phyloP scores from a whole-genome alignment of 202 grass and related monocot genomes.

The Carex arenaria region DNA sequence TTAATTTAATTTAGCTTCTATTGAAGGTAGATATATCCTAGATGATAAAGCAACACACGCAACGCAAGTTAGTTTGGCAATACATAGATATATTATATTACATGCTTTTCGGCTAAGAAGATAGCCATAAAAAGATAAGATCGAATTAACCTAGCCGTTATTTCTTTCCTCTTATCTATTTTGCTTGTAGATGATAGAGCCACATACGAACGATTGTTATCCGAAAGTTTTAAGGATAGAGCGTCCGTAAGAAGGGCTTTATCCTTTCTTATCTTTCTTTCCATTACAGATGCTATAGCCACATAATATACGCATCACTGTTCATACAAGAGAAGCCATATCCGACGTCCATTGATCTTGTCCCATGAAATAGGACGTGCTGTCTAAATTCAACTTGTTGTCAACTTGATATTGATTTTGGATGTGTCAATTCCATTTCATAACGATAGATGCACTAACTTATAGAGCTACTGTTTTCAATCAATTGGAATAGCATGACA shows the following conservation, averaged over 20 bases:
- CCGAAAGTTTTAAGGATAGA: background rate
- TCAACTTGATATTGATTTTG: conserved; percentile 7
- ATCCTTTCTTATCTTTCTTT: conserved; percentile 12
- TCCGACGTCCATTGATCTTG: conserved; percentile 16
- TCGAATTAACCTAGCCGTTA: background rate
- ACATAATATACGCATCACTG: conserved; percentile 15
- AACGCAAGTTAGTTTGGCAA: background rate
- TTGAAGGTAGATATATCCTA: background rate
- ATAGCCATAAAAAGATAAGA: conserved; percentile 3
- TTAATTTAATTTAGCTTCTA: too few species aligned
- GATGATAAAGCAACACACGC: background rate
- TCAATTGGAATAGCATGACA: conserved; percentile 2
- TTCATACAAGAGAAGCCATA: conserved; percentile 3
- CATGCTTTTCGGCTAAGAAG: background rate
- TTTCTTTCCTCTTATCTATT: conserved; percentile 30
- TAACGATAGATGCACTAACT: conserved; percentile 22
- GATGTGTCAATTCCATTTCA: conserved; percentile 16
- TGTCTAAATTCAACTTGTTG: background rate
- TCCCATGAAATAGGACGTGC: conserved; percentile 17
- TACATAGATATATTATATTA: background rate
- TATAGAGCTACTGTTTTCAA: conserved; percentile 25
- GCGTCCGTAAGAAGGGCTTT: background rate
- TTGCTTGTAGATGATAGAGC: conserved; percentile 18
- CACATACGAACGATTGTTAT: conserved; percentile 13
- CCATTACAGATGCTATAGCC: conserved; percentile 8